Base-by-base conservation (phyloP, 1,139 yeast species). In the Geotrichum carabidarum region DNA sequence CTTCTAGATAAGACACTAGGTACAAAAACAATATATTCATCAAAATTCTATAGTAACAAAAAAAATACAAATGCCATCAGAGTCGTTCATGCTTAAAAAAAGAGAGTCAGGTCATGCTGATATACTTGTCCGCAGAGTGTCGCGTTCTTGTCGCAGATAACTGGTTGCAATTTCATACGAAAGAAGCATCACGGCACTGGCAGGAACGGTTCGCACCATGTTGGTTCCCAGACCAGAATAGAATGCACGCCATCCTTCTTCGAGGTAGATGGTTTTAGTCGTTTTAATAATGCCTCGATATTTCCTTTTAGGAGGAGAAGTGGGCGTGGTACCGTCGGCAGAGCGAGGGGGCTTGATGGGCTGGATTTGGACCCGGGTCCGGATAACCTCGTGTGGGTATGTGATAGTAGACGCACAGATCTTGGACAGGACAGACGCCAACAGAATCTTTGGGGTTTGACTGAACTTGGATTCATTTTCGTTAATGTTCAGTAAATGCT, bases 351-450 rank as follows among this genome's bases (percentile, higher is more conserved):
- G 9, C 30, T 31, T 34, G 22, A 47, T 56, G 40, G 60, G 59
- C 53, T 63, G 68, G 60, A 86, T 80, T 72, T 93, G 99, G 80
- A 90, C 79, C 65, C 98, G 78, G 4, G 99, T 91, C 63, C 99
- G 79, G 50, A 94, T 76, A 44, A 93, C 93, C 69, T 93, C 99
- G 72, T 93, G 99, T 1, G 99, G 99, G 66, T 93, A 93, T 0
- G 99, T 91, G 54, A 89, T 77, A 1, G 90, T 77, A 53, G 95
- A 84, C 2, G 99, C 99, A 53, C 86, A 77, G 84, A 91, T 86
- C 68, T 93, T 93, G 6, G 96, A 86, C 9, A 84, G 65, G 9
- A 93, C 81, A 1, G 95, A 86, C 1, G 98, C 95, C 17, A 79
- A 63, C 4, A 89, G 77, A 48, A 89, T 74, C 27, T 44, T 58